Evolutionary conservation across 2,329 filamentous ascomycete genomes (phyloP), one percentile per base, ranked within the genome.

Genomic region (Biscogniauxia mediterranea): DNA sequence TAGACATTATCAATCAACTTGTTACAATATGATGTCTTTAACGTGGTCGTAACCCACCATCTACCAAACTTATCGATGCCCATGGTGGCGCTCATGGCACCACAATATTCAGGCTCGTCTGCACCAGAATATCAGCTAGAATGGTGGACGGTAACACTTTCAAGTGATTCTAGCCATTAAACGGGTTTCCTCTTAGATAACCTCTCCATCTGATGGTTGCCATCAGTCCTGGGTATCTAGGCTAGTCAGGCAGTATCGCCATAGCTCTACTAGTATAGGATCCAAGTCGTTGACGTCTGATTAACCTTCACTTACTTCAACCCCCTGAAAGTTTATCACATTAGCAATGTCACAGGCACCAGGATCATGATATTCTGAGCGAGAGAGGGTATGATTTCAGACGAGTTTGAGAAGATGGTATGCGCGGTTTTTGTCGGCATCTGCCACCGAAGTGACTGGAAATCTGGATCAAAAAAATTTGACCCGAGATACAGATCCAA

Each of bases 381-480:
- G 9, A 20, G 28, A 53, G 9, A 9, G n/a, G 5, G 42, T 38
- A 52, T 56, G 51, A 28, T 66, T 73, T 86, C 85, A 86, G 83
- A 86, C 74, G 79, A 71, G 64, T 73, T 82, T 85, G 86, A 89
- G 86, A 88, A 89, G 86, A 88, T 88, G 64, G 78, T 76, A 66
- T 75, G 79, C 79, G 85, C 86, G 87, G 86, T 85, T 81, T 77
- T 84, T 84, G 75, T 84, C 86, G 82, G 77, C 85, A 87, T 76
- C 63, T 71, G 62, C 68, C 38, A 17, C 62, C 58, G 52, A 66
- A 26, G 58, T 55, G 54, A 32, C 62, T 64, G 61, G 55, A 55
- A 13, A 32, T 32, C 28, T 13, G 7, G 28, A 32, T 32, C 28
- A 32, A 32, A 32, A 9, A 32, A 13, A 32, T 32, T n/a, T n/a